Base-by-base conservation (phyloP, 805 yeast species). In the Wickerhamomyces canadensis region DNA sequence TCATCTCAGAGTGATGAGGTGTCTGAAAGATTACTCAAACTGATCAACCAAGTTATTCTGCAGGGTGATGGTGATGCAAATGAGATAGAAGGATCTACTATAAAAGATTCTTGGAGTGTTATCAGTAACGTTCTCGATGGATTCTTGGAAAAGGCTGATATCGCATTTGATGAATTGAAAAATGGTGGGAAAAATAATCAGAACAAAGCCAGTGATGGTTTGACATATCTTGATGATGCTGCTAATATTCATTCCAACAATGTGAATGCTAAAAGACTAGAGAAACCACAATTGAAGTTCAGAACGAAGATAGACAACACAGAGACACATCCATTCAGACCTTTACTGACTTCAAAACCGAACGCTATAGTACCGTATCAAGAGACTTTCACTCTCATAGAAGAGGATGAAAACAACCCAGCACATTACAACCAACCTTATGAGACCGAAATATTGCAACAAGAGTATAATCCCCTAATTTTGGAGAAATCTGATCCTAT, bases 381-480 rank as follows among this genome's bases (percentile, higher is more conserved):
- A n/a, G 76, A 79, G 19, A 62, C 77, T 6, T 40, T 72, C 30
- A 47, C 43, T 38, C 51, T 72, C 51, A 64, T 61, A 30, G 52
- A 56, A 6, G 65, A 48, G 14, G 59, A 55, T 1, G 70, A 65
- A 5, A 65, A 64, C 18, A 61, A 63, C 23, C 81, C 84, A 5
- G 51, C 72, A 9, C 85, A 79, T 57, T 83, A 78, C 53, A 70
- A 70, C 9, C 93, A 93, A 35, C 98, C 98, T 0, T 91, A 93
- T 52, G 74, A 67, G 33, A 58, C 61, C 27, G 98, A 91, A 59
- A 91, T 91, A 31, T 69, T 70, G 50, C 61, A 68, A 25, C 81
- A 77, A 40, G 77, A 76, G 31, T 89, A 85, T 54, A 93, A 94
- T 2, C 72, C 67, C 1, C 48, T 67, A 36, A 70, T 84, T 0